Evolutionary conservation across 495 filamentous ascomycete genomes (phyloP), one percentile per base, ranked within the genome.

Genomic region (Lineolata rhizophorae): DNA sequence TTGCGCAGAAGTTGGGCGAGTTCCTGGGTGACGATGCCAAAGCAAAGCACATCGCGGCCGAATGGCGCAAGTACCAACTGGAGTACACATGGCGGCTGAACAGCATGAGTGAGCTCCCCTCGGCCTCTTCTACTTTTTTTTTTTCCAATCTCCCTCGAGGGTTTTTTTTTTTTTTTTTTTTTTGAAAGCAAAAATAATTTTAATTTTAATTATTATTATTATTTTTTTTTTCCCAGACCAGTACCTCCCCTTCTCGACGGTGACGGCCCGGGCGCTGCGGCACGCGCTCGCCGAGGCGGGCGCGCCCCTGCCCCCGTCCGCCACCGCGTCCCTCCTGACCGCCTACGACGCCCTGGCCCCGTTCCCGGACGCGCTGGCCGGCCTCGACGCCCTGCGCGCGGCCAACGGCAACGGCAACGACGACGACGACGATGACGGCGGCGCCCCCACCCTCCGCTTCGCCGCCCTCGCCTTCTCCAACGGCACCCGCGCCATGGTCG

Each of bases 1-100:
- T 80, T 31, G 57, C 59, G 5, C 47, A 51, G 5, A 47, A 62
- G 29, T 50, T 73, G 14, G 55, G 59, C 30, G 40, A 51, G 27
- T 48, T 61, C 30, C 60, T 65, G 20, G 57, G 64, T 29, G 33
- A 64, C 27, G 68, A 70, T 16, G n/a, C n/a, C n/a, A 61, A 63
- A 41, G 65, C 67, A 9, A 41, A 53, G 5, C 41, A 48, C 4
- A 57, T 84, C 10, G 64, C 72, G 5, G 47, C 61, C 15, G 44
- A 61, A 40, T 72, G 64, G 66, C 47, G 64, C 27, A 61, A 55
- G 16, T 67, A 65, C 44, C 76, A 83, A 47, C 58, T 91, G 13
- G 78, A 82, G 50, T 87, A 84, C 40, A 79, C 78, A 21, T 87
- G 76, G 77, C 53, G 77, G 28, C 48, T 77, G 38, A 85, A 75